Base-by-base conservation (phyloP, 441 rosid species). In the Gossypium davidsonii region DNA sequence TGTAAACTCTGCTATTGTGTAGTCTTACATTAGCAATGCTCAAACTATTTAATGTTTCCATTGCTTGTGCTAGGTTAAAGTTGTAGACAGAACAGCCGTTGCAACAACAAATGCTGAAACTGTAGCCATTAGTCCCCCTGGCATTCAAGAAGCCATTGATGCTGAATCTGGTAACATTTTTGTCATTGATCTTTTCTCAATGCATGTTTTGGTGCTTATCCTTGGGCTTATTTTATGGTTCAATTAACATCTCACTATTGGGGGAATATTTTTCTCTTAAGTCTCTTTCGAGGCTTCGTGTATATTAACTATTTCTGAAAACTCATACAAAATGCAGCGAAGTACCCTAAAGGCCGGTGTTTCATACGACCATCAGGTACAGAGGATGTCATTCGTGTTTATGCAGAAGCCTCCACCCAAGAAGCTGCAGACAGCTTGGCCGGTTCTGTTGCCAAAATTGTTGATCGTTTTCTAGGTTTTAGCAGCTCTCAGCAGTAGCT, bases 321-420 rank as follows among this genome's bases (percentile, higher is more conserved):
- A 12, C 67, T 20, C n/a, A 14, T 44, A 51, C 20, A 3, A 31
- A 23, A 63, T 75, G 83, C 88, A 91, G 94, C 79, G 26, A 92
- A 90, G 62, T 81, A 83, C 72, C 59, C 67, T 25, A 74, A 68
- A 39, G 98, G 98, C 6, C 86, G 93, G 73, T 89, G 86, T 61
- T 94, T 94, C 78, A 83, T 94, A 48, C 83, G 99, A 55, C 97
- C 96, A 17, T 94, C 98, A 0, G 96, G 98, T 57, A 94, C 99
- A 4, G 97, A 94, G 83, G 99, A 92, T 81, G 97, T 92, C 17
- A 74, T 91, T 62, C 93, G 96, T 17, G 94, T 91, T 14, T 94
- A 92, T 79, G 92, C 98, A 0, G 99, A 92, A 80, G 98, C 99
- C 31, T 84, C 94, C 10, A 88, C 89, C 1, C 92, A 94, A 74